Base-by-base conservation (phyloP, 2,329 filamentous ascomycete species). In the Aspergillus persii region DNA sequence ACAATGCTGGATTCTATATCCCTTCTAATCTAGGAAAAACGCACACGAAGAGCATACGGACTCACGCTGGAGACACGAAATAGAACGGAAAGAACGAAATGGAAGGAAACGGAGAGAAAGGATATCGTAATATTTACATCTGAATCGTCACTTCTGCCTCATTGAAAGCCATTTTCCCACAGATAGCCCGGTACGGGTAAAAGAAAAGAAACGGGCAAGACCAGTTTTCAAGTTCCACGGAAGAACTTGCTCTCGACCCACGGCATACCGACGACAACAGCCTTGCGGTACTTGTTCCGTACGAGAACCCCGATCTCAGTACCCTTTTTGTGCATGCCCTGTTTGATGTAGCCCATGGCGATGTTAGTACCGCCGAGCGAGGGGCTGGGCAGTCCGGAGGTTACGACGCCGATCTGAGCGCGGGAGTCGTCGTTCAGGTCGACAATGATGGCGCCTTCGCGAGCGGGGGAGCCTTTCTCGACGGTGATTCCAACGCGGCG, bases 281-380 rank as follows among this genome's bases (percentile, higher is more conserved):
- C 92, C 77, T 86, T 87, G 68, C 91, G 86, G 71, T 84, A 81
- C 79, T 88, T 90, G 23, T 92, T 92, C 55, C 93, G 82, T 2
- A 96, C 88, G 44, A 91, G 75, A 3, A 96, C 87, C 18, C 87
- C 84, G 6, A 96, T 80, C 78, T 94, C 88, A 1, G 92, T 96
- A 9, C 92, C 92, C 33, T 85, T 82, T 83, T 96, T 96, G 75
- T 96, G 91, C 73, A 88, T 78, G 0, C 91, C 91, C 63, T 90
- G 87, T 76, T 87, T 86, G 71, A 97, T 82, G 72, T 96, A 96
- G 0, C 89, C 95, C 95, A 99, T 99, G 58, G 94, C 92, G 63
- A 99, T 94, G 76, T 98, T 97, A 81, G 89, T 89, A 3, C 78
- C 78, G 64, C 88, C 88, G 51, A 97, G 79, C 0, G 89, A 91